Base-by-base conservation (phyloP, 2,329 filamentous ascomycete genomes). In the Fusarium miscanthi region DNA sequence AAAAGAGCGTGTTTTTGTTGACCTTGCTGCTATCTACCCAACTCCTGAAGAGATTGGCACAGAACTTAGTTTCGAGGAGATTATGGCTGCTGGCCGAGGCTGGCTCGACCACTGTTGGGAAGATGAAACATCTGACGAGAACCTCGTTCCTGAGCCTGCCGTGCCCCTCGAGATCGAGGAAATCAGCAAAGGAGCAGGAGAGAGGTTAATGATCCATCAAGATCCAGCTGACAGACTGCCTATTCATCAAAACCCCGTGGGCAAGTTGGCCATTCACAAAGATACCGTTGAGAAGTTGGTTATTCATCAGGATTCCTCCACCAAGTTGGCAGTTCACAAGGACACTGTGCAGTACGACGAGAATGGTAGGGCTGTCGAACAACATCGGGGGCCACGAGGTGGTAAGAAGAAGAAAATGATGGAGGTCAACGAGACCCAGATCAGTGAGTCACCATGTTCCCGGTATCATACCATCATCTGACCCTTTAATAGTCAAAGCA, bases 381-480 rank as follows among this genome's bases (percentile, higher is more conserved):
- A 82, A 37, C 75, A 81, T 41, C 82, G 81, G 69, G 82, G 87
- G 78, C 61, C 85, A 83, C 71, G 85, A 85, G 78, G 84, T 21
- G 70, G 85, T 38, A 91, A 89, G 80, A 93, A 91, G 79, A 91
- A 95, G 83, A 95, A 97, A 82, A 84, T 92, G 51, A 92, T 93
- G 83, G 94, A 98, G 78, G 86, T 95, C 62, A 95, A 95, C 76
- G 94, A 97, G 82, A 97, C 95, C 5, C 94, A 98, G 81, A 97
- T 95, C 58, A 94, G 94, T 97, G 85, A 84, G 92, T 86, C 21
- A 23, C 14, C 11, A 13, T 5, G 19, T 9, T 23, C 9, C 40
- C 19, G 13, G 8, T 30, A n/a, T 12, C 9, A 33, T 19, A 16
- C 11, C 35, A 35, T 23, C 5, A 42, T 52, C 80, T 84, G 76